These are phyloP conservation scores for Diaporthe ilicicola DNA, from an alignment of 2,329 filamentous ascomycete species.

Conservation along the genomic window DNA sequence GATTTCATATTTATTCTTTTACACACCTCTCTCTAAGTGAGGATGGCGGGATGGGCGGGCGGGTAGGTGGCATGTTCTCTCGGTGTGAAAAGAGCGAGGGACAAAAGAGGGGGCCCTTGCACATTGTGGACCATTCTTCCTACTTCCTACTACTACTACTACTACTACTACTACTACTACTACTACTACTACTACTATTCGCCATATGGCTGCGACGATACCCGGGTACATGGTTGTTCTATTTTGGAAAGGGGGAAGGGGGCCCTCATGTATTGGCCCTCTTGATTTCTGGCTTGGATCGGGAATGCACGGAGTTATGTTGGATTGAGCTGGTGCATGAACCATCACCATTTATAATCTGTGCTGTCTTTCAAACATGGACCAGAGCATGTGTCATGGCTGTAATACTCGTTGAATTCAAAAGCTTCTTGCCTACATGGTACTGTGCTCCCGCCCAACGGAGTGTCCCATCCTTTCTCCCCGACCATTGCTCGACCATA, in stretches of 20 bases:
- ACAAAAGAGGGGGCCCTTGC: not conserved
- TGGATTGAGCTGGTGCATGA: not conserved
- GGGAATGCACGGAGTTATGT: slow-evolving; percentile 4
- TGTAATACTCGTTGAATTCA: slow-evolving; percentile 8
- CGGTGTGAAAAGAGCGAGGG: not conserved
- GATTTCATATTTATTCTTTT: not conserved
- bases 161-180: not conserved
- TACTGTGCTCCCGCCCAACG: not conserved
- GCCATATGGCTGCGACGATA: slow-evolving; percentile 30
- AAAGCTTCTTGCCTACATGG: not conserved
- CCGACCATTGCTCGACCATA: not conserved
- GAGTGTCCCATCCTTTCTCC: not conserved
- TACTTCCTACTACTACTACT: not conserved
- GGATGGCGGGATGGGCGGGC: no score
- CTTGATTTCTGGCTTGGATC: not conserved
- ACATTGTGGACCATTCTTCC: not conserved
- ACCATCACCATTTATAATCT: slow-evolving; percentile 6
- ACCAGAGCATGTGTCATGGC: not conserved
- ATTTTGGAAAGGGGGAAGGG: not conserved
- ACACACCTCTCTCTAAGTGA: not conserved
- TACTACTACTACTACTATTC: slow-evolving; percentile 20
- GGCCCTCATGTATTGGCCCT: not conserved
- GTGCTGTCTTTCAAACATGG: slow-evolving; percentile 1
- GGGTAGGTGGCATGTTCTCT: not conserved
- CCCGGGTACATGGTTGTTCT: slow-evolving; percentile 23